Evolutionary conservation across 208 protist species (phyloP).

Genomic region (Novymonas esmeraldas): DNA sequence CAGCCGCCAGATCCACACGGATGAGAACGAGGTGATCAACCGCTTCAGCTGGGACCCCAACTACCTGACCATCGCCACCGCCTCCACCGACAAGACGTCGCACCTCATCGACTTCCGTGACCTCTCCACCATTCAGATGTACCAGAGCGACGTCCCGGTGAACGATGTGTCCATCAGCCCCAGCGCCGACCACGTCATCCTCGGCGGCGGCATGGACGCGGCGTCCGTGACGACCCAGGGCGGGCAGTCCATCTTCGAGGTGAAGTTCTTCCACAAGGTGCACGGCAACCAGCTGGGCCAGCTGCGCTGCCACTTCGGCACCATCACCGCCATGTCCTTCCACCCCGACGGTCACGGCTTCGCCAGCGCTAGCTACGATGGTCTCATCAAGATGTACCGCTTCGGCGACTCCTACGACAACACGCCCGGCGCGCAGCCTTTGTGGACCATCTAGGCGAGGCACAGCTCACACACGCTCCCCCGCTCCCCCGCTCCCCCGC

Average conservation of each 20-base stretch:
- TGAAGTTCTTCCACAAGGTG: conserved; percentile 97
- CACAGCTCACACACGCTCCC: not conserved
- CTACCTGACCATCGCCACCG: conserved; percentile 92
- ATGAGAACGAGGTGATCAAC: conserved; percentile 64
- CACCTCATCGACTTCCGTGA: conserved; percentile 95
- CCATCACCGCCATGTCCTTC: conserved; percentile 97
- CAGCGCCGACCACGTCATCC: conserved; percentile 87
- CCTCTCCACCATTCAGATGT: conserved; percentile 94
- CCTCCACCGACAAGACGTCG: conserved; percentile 94
- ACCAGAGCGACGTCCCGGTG: conserved; percentile 95
- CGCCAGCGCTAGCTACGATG: conserved; percentile 95
- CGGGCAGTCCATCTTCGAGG: conserved; percentile 94
- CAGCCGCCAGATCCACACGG: conserved; percentile 65
- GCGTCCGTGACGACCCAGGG: conserved; percentile 94
- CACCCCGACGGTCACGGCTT: conserved; percentile 95
- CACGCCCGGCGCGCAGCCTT: conserved; percentile 59
- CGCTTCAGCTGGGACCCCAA: conserved; percentile 92
- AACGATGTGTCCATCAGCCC: conserved; percentile 97
- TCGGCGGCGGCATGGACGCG: conserved; percentile 98
- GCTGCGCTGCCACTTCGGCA: conserved; percentile 98
- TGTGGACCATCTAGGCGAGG: conserved; percentile 52
- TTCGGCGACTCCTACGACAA: conserved; percentile 94
- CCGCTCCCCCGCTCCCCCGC: not conserved
- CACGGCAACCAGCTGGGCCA: conserved; percentile 96
- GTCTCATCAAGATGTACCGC: conserved; percentile 95